phyloP scores from a whole-genome alignment of 768 basidiomycete species.

The Rhizopogon vinicolor region DNA sequence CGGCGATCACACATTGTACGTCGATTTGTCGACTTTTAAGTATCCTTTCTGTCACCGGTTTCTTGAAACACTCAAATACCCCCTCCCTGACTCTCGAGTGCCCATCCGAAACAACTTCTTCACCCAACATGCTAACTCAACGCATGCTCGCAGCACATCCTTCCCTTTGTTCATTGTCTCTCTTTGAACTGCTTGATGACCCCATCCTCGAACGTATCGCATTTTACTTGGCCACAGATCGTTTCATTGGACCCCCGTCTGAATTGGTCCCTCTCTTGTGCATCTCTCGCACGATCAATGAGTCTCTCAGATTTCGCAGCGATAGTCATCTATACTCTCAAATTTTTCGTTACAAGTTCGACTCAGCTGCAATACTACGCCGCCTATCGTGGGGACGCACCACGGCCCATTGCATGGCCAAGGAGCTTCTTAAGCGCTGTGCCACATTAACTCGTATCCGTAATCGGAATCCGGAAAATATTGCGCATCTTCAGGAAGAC shows the following conservation, averaged over 20 bases:
- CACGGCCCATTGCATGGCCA: conserved; percentile 32
- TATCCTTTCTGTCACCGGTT: conserved; percentile 26
- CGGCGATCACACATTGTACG: conserved; percentile 32
- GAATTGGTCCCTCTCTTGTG: conserved; percentile 34
- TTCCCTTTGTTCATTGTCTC: conserved; percentile 4
- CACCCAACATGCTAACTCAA: not conserved
- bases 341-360: conserved; percentile 44
- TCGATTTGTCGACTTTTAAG: conserved; percentile 30
- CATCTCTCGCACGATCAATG: conserved; percentile 32
- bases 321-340: conserved; percentile 38
- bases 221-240: conserved; percentile 31
- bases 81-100: conserved; percentile 6
- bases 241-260: conserved; percentile 40
- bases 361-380: conserved; percentile 33
- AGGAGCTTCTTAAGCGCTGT: conserved; percentile 42
- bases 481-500: conserved; percentile 28
- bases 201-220: conserved; percentile 37
- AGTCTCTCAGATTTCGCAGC: conserved; percentile 29
- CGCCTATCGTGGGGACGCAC: conserved; percentile 35
- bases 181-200: conserved; percentile 16
- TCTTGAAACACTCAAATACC: conserved; percentile 21
- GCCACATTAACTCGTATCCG: conserved; percentile 38
- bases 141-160: not conserved
- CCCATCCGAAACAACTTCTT: not conserved
- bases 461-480: conserved; percentile 9